Conservation (phyloP, 805 yeast species). For the Saccharomycopsis selenospora region DNA sequence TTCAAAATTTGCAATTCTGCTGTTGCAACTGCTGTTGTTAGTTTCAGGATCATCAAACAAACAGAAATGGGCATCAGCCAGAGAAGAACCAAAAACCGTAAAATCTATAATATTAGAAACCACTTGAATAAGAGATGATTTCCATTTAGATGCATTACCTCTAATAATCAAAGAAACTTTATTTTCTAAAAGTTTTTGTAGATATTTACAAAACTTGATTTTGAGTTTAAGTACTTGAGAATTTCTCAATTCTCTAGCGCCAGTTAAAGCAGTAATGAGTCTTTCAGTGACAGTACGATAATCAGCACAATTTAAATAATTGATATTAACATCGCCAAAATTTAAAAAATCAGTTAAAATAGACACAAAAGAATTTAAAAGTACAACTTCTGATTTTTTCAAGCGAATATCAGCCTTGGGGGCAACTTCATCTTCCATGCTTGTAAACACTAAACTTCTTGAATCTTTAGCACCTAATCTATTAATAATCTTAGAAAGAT, state of each 20-base stretch:
- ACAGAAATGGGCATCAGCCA: slow-evolving; percentile 5
- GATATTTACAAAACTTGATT: slow-evolving; percentile 14
- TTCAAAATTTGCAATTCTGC: neutral
- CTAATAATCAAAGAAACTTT: slow-evolving; percentile 6
- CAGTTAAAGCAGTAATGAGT: neutral
- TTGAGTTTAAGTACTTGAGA: slow-evolving; percentile 12
- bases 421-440: neutral
- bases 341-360: slow-evolving; percentile 17
- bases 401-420: neutral
- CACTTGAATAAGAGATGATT: slow-evolving; percentile 3
- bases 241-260: slow-evolving; percentile 1
- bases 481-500: slow-evolving; percentile 35
- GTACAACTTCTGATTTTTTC: slow-evolving; percentile 5
- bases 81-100: slow-evolving; percentile 14
- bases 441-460: neutral
- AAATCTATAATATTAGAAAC: slow-evolving; percentile 12
- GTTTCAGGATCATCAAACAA: slow-evolving; percentile 5
- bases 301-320: slow-evolving; percentile 9
- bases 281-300: slow-evolving; percentile 8
- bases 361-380: slow-evolving; percentile 13
- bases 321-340: slow-evolving; percentile 8
- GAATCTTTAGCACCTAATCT: neutral
- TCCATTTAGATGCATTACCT: slow-evolving; percentile 15
- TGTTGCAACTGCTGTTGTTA: neutral
- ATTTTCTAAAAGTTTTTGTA: slow-evolving; percentile 14